Evolutionary conservation across 1,284 basidiomycete species (phyloP), one percentile per base, ranked within the genome.

Genomic region (Puccinia hordei): DNA sequence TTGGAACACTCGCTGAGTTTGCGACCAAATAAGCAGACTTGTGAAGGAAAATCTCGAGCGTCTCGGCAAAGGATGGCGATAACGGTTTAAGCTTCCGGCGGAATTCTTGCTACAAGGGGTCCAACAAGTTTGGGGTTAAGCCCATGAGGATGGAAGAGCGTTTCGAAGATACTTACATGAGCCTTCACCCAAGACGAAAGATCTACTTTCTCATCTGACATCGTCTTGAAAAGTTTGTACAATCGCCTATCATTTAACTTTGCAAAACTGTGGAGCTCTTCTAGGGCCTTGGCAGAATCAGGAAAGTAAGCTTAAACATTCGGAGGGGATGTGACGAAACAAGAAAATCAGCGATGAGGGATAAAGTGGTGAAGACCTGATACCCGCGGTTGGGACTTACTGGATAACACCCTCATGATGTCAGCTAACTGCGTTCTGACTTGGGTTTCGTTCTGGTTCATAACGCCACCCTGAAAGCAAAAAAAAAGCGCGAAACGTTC

Each of bases 1-100:
- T 91, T 0, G 94, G 91, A 27, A 99, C 89, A 0, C 92, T 92
- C 0, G 94, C 93, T 68, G 91, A 90, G 84, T 97, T 97, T 84
- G 96, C 84, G 81, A 95, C 88, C 73, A 91, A 90, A 81, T 92
- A 90, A 51, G 89, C 90, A 2, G 90, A 90, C 35, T 90, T 89
- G 38, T 92, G 91, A 63, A 97, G 86, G 82, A 98, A 86, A n/a
- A 87, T 87, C 0, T 88, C 87, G 87, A 98, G 90, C 0, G 94
- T 97, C 0, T 89, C 86, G 0, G 90, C 85, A 44, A 91, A 87
- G 30, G 88, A 86, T 0, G 91, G 83, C 6, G 90, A 89, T 1
- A 90, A 88, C 84, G 92, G 90, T 81, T 93, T 92, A 13, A 94
- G 84, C 38, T 93, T 90, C 19, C 90, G 89, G 22, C 90, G 84